Conservation (phyloP, 306 rosid genomes). For the Calophaca sinica region DNA sequence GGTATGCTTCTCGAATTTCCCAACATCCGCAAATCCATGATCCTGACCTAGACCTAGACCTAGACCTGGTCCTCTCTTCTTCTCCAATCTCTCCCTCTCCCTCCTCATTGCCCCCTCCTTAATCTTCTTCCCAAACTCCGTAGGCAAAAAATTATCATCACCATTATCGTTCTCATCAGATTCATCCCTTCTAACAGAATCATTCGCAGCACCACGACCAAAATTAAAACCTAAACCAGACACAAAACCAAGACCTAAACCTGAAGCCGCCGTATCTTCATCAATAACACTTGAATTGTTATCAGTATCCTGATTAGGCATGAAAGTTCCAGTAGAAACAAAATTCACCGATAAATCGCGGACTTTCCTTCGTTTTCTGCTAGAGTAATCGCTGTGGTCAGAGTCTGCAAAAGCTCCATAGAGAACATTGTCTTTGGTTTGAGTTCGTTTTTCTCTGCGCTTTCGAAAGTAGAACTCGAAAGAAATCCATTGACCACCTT, state of each 20-base stretch:
- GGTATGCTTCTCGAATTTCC: conserved; percentile 79
- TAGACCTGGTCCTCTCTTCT: conserved; percentile 49
- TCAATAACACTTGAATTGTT: conserved; percentile 36
- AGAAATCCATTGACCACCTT: conserved; percentile 69
- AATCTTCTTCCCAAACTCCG: conserved; percentile 79
- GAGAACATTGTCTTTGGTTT: conserved; percentile 50
- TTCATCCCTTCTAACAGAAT: conserved; percentile 32
- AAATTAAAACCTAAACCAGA: conserved; percentile 57
- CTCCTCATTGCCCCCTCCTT: conserved; percentile 81
- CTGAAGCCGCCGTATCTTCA: conserved; percentile 46
- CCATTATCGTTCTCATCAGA: conserved; percentile 44
- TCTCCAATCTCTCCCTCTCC: conserved; percentile 57
- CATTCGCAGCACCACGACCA: neutral
- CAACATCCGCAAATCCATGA: conserved; percentile 47
- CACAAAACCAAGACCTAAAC: conserved; percentile 61
- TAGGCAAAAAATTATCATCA: conserved; percentile 60
- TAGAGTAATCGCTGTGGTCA: conserved; percentile 52
- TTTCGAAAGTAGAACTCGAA: conserved; percentile 70
- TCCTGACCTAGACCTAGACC: conserved; percentile 37
- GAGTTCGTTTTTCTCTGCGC: conserved; percentile 73
- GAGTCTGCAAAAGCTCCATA: conserved; percentile 64
- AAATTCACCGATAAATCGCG: conserved; percentile 64
- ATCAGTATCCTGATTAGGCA: conserved; percentile 70
- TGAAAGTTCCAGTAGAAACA: conserved; percentile 71
- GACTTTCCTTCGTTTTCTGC: conserved; percentile 63